Evolutionary conservation across 2,329 filamentous ascomycete genomes (phyloP), one percentile per base, ranked within the genome.

Genomic region (Beauveria brongniartii): DNA sequence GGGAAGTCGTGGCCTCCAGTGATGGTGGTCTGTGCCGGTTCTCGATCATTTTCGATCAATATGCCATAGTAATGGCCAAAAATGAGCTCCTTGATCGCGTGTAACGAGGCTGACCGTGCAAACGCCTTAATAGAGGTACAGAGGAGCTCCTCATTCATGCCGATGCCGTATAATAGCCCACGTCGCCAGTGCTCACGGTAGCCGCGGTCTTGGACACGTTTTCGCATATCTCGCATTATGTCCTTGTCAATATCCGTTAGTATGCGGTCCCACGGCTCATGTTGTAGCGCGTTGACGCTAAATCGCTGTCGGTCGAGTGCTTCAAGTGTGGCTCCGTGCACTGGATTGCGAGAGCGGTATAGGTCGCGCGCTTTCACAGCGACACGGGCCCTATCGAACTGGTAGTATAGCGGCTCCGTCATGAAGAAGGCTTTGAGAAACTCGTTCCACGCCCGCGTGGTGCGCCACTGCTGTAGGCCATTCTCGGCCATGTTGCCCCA

Each of bases 361-460:
- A 75, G 62, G 54, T 78, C 70, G 26, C 78, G 74, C 3, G 78
- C 72, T 3, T 68, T 68, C 41, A 78, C 66, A 22, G 75, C 73
- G 28, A 78, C 70, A 3, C 73, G 69, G 0, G 69, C 63, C 52
- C 76, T 74, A 61, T 81, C 75, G 43, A 76, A 76, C 54, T 80
- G 76, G 34, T 76, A 74, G 67, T 82, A 82, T 0, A 77, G 56
- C 0, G 76, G 72, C 22, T 80, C 74, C 0, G 75, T 74, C 52
- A 80, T 65, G 65, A 78, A 83, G 1, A 78, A 75, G 4, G 78
- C 75, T 62, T 75, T 76, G 63, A 81, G 65, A 64, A 77, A 82
- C 63, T 82, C 81, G 47, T 67, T 63, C 69, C 77, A 80, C 3
- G 72, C 69, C 22, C 67, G 64, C 2, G 70, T 67, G 1, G 69